A percentile compares a stretch with the other conserved stretches of the same genome.
Conservation (phyloP, 2,329 filamentous ascomycete genomes). For the Colletotrichum graminicola region DNA sequence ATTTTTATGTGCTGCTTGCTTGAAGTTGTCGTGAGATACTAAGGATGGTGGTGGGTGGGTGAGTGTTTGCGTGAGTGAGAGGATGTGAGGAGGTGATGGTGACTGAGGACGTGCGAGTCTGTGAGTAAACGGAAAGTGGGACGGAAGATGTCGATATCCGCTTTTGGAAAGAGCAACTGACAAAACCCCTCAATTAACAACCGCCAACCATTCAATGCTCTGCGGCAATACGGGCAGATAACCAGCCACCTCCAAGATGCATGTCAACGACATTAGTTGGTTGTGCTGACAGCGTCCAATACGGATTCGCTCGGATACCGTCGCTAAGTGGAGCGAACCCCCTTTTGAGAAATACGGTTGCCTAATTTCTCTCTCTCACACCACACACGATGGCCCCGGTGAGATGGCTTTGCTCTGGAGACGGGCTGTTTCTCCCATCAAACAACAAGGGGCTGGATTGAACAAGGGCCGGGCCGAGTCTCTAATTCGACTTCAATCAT, state of each 20-base stretch:
- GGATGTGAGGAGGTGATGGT: not conserved
- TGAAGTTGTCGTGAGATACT: too few relatives aligned
- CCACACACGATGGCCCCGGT: not conserved
- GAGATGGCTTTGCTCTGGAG: not conserved
- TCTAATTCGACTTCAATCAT: not conserved
- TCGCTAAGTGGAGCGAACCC: not conserved
- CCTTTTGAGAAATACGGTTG: conserved; percentile 7
- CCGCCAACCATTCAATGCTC: too few relatives aligned
- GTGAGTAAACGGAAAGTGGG: not conserved
- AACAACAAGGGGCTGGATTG: not conserved
- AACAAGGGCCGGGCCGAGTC: not conserved
- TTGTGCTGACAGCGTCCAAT: not conserved
- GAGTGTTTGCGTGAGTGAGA: not conserved
- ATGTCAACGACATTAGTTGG: too few relatives aligned
- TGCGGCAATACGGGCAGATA: too few relatives aligned
- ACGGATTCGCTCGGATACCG: conserved; percentile 6
- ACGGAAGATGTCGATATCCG: not conserved
- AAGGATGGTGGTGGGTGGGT: not conserved
- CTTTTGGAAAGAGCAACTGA: not conserved
- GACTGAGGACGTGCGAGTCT: not conserved
- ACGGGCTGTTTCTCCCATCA: not conserved
- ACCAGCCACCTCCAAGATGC: not conserved
- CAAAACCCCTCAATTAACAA: not conserved
- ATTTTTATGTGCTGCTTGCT: not conserved
- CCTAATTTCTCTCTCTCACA: conserved; percentile 4